These are phyloP conservation scores for Acacia acuminata DNA, from an alignment of 306 rosid species.

Conservation along the genomic window DNA sequence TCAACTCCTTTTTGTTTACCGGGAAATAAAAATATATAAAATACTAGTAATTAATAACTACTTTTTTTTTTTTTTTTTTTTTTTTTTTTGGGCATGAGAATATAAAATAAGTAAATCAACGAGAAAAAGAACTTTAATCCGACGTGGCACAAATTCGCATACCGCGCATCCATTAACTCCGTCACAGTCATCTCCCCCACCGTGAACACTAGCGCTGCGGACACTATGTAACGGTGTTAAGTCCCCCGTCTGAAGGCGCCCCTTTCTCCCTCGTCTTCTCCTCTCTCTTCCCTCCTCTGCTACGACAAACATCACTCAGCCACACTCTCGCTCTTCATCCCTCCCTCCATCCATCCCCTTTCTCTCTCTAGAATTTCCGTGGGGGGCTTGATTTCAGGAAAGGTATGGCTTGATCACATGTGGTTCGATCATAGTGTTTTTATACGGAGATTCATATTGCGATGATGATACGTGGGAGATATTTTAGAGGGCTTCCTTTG, in stretches of 20 bases:
- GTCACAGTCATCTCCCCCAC: neutral
- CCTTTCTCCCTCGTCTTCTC: neutral
- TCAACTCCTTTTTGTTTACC: neutral
- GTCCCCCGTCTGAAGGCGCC: constrained; percentile 2
- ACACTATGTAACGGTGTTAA: constrained; percentile 2
- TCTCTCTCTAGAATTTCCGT: no score
- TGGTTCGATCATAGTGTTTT: constrained; percentile 10
- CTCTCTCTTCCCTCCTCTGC: neutral
- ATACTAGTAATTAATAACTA: no score
- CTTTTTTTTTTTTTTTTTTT: no score
- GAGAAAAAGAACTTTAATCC: neutral
- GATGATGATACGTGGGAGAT: neutral
- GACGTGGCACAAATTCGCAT: constrained; percentile 21
- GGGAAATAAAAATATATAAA: neutral
- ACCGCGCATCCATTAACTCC: constrained; percentile 8
- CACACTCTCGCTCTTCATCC: neutral
- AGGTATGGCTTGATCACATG: constrained; percentile 35
- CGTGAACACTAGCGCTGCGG: neutral
- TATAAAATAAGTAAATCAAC: neutral
- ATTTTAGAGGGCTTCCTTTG: neutral
- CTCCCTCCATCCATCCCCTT: neutral
- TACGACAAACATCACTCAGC: neutral
- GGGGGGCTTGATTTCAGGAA: constrained; percentile 12
- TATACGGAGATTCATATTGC: constrained; percentile 2
- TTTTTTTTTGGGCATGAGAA: neutral